Evolutionary conservation across 108 stramenopile species (phyloP).

Genomic region (Cyclotella sp.): DNA sequence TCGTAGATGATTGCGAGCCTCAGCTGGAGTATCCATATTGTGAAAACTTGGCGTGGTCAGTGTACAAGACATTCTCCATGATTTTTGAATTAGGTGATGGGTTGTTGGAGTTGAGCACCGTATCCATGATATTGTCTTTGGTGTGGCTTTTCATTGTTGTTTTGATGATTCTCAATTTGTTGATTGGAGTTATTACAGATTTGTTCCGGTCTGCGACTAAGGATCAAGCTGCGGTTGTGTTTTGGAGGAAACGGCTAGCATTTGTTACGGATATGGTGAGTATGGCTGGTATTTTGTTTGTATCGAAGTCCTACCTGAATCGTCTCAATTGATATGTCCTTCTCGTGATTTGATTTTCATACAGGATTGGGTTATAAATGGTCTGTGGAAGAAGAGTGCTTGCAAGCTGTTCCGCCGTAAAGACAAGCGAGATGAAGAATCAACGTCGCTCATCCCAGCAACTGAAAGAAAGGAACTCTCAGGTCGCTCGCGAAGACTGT

Average conservation of each 20-base stretch:
- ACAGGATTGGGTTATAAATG: conserved; percentile 4
- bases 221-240: conserved; percentile 84
- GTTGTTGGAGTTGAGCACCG: conserved; percentile 51
- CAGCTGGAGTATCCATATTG: conserved; percentile 25
- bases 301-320: too few species aligned
- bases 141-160: conserved; percentile 78
- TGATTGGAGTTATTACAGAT: conserved; percentile 88
- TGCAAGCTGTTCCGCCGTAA: conserved; percentile 1
- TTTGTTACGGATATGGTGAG: conserved; percentile 77
- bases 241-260: conserved; percentile 85
- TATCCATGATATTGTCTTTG: conserved; percentile 71
- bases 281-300: neutral
- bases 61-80: conserved; percentile 84
- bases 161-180: conserved; percentile 76
- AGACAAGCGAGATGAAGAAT: neutral
- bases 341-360: too few species aligned
- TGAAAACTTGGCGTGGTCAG: conserved; percentile 48
- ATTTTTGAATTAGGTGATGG: conserved; percentile 67
- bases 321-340: too few species aligned
- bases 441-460: neutral
- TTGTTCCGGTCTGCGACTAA: conserved; percentile 79
- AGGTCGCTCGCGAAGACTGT: neutral
- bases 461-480: neutral
- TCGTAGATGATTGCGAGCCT: conserved; percentile 37
- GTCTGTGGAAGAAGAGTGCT: conserved; percentile 6